A percentile compares a stretch with the other conserved stretches of the same genome.
Conservation (phyloP, 176 grass and related monocot species). For the Zea luxurians region DNA sequence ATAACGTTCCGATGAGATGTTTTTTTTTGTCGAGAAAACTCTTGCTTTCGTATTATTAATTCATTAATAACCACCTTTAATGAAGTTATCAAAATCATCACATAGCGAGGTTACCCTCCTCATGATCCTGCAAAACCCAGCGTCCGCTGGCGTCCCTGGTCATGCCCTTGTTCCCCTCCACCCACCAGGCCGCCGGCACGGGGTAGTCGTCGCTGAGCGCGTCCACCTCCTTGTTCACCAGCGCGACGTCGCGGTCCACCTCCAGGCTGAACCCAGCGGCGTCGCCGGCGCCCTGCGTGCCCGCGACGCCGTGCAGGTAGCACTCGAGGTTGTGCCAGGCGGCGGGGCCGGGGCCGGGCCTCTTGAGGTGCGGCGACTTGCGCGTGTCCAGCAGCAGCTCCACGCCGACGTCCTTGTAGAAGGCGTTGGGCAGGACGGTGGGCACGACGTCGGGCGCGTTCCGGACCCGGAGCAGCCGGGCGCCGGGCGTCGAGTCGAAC, state of each 20-base stretch:
- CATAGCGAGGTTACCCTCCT: constrained; percentile 54
- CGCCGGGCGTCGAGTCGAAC: constrained; percentile 34
- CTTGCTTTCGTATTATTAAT: background rate
- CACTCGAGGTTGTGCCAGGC: constrained; percentile 79
- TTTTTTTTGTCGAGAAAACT: background rate
- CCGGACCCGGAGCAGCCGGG: constrained; percentile 63
- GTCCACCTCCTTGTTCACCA: constrained; percentile 71
- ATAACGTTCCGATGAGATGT: no score
- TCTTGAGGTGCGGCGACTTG: constrained; percentile 67
- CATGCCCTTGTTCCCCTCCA: constrained; percentile 74
- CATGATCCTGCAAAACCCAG: constrained; percentile 73
- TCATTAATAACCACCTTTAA: background rate
- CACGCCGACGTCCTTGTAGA: constrained; percentile 68
- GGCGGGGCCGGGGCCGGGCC: constrained; percentile 18
- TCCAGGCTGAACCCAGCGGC: constrained; percentile 45
- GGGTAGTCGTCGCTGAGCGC: constrained; percentile 68
- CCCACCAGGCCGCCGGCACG: constrained; percentile 68
- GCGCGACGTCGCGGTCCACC: constrained; percentile 72
- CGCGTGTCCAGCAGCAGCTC: constrained; percentile 70
- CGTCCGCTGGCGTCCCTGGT: constrained; percentile 48
- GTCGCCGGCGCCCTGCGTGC: constrained; percentile 49
- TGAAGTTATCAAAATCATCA: background rate
- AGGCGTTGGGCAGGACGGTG: constrained; percentile 48
- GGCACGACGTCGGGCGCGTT: constrained; percentile 72
- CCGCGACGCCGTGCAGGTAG: constrained; percentile 79